Conservation (phyloP, 2,329 filamentous ascomycete genomes). For the Trichophyton simii region DNA sequence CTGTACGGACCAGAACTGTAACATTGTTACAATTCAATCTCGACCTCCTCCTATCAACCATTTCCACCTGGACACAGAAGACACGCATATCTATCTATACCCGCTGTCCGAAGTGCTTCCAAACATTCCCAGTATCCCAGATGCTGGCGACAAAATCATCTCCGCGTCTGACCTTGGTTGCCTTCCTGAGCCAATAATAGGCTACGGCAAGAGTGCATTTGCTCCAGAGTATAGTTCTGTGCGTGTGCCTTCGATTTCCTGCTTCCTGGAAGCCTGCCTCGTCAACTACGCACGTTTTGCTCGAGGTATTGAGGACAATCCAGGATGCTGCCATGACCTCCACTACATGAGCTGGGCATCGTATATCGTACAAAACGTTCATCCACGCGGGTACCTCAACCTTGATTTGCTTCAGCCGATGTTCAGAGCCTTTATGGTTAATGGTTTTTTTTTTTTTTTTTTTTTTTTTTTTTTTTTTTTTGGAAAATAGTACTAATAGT, state of each 20-base stretch:
- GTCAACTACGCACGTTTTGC: constrained; percentile 6
- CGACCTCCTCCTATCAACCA: not conserved
- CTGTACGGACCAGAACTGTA: not conserved
- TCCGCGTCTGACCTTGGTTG: constrained; percentile 9
- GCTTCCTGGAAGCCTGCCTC: constrained; percentile 10
- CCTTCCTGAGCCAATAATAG: not conserved
- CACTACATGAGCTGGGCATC: constrained; percentile 9
- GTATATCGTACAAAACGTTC: constrained; percentile 11
- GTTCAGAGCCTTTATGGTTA: no score
- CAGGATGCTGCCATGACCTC: not conserved
- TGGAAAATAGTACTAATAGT: no score
- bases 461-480: no score
- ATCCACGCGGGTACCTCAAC: constrained; percentile 1
- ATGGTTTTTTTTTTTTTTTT: no score
- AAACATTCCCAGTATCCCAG: constrained; percentile 8
- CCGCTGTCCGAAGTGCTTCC: constrained; percentile 9
- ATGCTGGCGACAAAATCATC: constrained; percentile 4
- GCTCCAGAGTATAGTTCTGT: constrained; percentile 4
- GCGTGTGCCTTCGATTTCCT: constrained; percentile 8
- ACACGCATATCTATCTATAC: constrained; percentile 8
- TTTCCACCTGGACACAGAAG: constrained; percentile 2
- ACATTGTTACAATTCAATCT: not conserved
- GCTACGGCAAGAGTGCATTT: constrained; percentile 7
- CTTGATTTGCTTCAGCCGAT: no score
- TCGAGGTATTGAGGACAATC: constrained; percentile 1